Evolutionary conservation across 2,329 filamentous ascomycete species (phyloP).

Genomic region (Botrytis galanthina): DNA sequence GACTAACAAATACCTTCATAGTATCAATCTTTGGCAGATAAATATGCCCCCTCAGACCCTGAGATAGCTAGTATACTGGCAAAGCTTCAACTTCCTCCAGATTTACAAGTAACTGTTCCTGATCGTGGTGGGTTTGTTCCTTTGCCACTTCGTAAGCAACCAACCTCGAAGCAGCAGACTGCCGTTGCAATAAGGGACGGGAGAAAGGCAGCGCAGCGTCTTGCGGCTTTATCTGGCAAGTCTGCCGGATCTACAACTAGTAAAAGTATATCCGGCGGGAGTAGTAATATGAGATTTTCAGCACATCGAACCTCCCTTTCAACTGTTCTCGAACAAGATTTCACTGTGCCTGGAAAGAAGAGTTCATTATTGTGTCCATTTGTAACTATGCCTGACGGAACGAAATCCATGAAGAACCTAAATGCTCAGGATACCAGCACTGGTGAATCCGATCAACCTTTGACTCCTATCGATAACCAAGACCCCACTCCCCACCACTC

Average conservation of each 20-base stretch:
- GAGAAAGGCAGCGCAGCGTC: constrained; percentile 54
- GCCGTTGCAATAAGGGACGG: constrained; percentile 64
- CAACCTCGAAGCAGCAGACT: constrained; percentile 53
- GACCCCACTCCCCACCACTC: constrained; percentile 49
- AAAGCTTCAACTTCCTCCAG: constrained; percentile 64
- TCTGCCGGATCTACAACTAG: constrained; percentile 44
- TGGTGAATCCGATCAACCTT: constrained; percentile 30
- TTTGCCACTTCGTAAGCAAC: constrained; percentile 33
- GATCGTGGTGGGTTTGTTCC: constrained; percentile 36
- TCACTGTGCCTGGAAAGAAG: constrained; percentile 80
- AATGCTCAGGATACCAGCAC: constrained; percentile 29
- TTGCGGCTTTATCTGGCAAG: constrained; percentile 48
- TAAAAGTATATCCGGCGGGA: constrained; percentile 43
- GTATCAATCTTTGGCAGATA: constrained; percentile 65
- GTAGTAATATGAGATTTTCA: constrained; percentile 42
- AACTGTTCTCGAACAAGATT: constrained; percentile 78
- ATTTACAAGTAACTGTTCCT: constrained; percentile 32
- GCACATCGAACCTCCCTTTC: constrained; percentile 55
- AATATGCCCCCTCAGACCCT: constrained; percentile 60
- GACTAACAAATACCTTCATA: constrained; percentile 41
- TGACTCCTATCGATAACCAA: constrained; percentile 37
- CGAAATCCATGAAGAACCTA: constrained; percentile 26
- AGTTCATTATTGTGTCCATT: constrained; percentile 82
- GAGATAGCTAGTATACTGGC: constrained; percentile 66
- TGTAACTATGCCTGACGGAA: constrained; percentile 40